These are phyloP conservation scores for Hypomyces rosellus DNA, from an alignment of 2,329 filamentous ascomycete species.

Conservation along the genomic window DNA sequence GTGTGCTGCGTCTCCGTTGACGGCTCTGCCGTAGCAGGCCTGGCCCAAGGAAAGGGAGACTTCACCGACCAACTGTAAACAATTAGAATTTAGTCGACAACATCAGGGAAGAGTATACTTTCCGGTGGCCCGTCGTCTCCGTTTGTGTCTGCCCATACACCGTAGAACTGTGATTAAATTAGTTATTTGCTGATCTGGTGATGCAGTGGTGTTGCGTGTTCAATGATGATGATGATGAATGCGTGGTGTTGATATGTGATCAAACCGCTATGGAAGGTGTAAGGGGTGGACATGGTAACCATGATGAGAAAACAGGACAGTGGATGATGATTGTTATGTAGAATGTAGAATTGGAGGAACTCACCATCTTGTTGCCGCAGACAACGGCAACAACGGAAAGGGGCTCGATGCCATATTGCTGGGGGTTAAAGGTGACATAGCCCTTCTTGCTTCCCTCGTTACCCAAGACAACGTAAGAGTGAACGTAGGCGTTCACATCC, in stretches of 20 bases:
- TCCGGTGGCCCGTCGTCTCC: too few species aligned
- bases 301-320: too few species aligned
- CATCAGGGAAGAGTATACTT: too few species aligned
- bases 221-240: too few species aligned
- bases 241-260: too few species aligned
- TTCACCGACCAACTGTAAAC: slow-evolving; percentile 39
- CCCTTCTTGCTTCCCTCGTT: slow-evolving; percentile 32
- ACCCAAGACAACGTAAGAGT: slow-evolving; percentile 50
- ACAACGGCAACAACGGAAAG: slow-evolving; percentile 50
- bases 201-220: too few species aligned
- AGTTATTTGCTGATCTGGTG: neutral
- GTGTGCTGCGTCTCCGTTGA: slow-evolving; percentile 40
- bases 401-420: slow-evolving; percentile 36
- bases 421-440: slow-evolving; percentile 35
- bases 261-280: too few species aligned
- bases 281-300: too few species aligned
- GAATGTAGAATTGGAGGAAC: neutral
- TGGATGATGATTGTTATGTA: neutral
- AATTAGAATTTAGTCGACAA: too few species aligned
- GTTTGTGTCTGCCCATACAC: slow-evolving; percentile 53
- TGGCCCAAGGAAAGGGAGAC: slow-evolving; percentile 47
- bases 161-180: slow-evolving; percentile 36
- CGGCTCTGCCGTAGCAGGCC: slow-evolving; percentile 42
- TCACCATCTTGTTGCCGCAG: slow-evolving; percentile 41
- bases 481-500: slow-evolving; percentile 45